phyloP scores from a whole-genome alignment of 2,329 filamentous ascomycete genomes.

The Madurella fahalii region DNA sequence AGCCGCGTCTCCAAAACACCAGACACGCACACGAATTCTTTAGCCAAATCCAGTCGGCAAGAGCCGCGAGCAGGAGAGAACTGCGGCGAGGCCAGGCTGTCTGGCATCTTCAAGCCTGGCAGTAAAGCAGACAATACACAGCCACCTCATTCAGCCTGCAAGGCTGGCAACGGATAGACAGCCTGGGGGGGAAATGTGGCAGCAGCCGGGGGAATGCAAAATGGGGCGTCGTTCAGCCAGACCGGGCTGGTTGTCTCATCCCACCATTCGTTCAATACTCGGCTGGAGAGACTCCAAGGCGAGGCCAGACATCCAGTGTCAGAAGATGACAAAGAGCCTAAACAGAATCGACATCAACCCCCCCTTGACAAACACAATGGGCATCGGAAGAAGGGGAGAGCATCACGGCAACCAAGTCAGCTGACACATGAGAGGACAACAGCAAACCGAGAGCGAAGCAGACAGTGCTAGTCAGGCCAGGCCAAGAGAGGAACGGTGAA shows the following conservation, averaged over 20 bases:
- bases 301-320: conserved; percentile 3
- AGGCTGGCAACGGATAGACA: conserved; percentile 1
- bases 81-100: neutral
- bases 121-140: neutral
- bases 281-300: neutral
- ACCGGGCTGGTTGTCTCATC: neutral
- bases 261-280: neutral
- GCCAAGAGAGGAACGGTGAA: too few relatives aligned
- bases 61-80: neutral
- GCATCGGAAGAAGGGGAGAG: neutral
- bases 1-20: neutral
- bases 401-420: too few relatives aligned
- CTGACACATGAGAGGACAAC: too few relatives aligned
- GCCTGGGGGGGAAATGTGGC: neutral
- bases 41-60: neutral
- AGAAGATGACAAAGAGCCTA: conserved; percentile 9
- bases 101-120: neutral
- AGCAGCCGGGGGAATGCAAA: neutral
- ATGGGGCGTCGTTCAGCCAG: neutral
- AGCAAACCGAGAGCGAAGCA: too few relatives aligned
- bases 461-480: too few relatives aligned
- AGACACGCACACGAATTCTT: neutral
- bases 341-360: conserved; percentile 1
- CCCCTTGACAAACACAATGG: conserved; percentile 1
- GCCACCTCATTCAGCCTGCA: conserved; percentile 11